Percentiles rank a stretch among this genome's conserved stretches.
Conservation (phyloP, 371 early-diverging fungal genomes). For the Apophysomyces sp. region DNA sequence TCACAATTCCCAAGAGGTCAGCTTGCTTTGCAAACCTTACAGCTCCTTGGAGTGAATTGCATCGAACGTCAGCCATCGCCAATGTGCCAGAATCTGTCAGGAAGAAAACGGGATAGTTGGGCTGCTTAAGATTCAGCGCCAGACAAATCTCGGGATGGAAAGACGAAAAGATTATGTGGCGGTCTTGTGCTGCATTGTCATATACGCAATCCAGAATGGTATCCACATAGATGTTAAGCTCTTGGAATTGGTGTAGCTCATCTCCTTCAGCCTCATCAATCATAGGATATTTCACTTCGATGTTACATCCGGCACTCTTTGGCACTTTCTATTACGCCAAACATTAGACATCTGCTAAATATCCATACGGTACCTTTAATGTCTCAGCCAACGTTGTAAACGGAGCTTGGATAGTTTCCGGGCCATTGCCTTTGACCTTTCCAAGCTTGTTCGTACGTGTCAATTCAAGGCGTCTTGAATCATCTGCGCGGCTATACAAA, state of each 20-base stretch:
- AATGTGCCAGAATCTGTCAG: conserved; percentile 86
- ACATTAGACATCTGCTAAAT: neutral
- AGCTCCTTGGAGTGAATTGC: conserved; percentile 83
- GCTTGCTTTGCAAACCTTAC: conserved; percentile 80
- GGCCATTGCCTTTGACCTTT: conserved; percentile 68
- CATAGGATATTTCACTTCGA: conserved; percentile 98
- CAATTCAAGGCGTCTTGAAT: conserved; percentile 24
- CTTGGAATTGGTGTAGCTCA: conserved; percentile 60
- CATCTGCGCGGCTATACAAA: conserved; percentile 19
- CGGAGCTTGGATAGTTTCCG: conserved; percentile 75
- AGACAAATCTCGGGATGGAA: conserved; percentile 93
- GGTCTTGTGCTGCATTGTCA: conserved; percentile 60
- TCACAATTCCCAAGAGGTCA: conserved; percentile 82
- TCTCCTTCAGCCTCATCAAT: conserved; percentile 83
- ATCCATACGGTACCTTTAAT: conserved; percentile 51
- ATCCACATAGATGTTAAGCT: conserved; percentile 89
- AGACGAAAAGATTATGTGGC: conserved; percentile 90
- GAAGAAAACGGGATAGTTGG: conserved; percentile 88
- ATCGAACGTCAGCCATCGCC: conserved; percentile 77
- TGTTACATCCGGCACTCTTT: conserved; percentile 82
- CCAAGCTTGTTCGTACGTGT: conserved; percentile 37
- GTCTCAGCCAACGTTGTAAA: conserved; percentile 84
- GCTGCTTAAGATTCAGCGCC: conserved; percentile 80
- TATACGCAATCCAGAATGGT: conserved; percentile 78
- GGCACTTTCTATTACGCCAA: conserved; percentile 61